phyloP scores from a whole-genome alignment of 768 basidiomycete genomes.

The Rossbeevera mucosa region DNA sequence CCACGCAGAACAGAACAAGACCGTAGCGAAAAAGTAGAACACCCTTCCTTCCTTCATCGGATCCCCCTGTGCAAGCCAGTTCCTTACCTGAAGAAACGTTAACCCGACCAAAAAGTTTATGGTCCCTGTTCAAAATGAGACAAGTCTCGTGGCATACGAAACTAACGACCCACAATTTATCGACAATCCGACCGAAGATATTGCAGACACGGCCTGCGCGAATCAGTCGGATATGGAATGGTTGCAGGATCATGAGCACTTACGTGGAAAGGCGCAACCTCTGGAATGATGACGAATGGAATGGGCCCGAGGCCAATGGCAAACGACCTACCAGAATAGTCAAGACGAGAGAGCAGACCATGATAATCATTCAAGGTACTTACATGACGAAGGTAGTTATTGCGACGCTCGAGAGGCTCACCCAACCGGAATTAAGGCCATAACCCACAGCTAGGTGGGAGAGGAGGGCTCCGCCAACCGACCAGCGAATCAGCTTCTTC shows the following conservation, averaged over 20 bases:
- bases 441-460: slow-evolving; percentile 67
- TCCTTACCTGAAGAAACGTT: slow-evolving; percentile 78
- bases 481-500: slow-evolving; percentile 60
- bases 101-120: slow-evolving; percentile 83
- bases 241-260: slow-evolving; percentile 25
- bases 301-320: slow-evolving; percentile 88
- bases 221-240: neutral
- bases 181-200: slow-evolving; percentile 72
- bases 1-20: slow-evolving; percentile 37
- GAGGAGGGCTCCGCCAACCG: slow-evolving; percentile 58
- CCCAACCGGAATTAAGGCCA: slow-evolving; percentile 59
- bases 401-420: slow-evolving; percentile 62
- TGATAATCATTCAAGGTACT: slow-evolving; percentile 22
- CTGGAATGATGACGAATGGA: slow-evolving; percentile 89
- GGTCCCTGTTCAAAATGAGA: slow-evolving; percentile 51
- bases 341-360: slow-evolving; percentile 1
- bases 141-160: neutral
- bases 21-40: slow-evolving; percentile 76
- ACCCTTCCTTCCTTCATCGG: slow-evolving; percentile 73
- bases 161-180: slow-evolving; percentile 52
- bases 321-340: slow-evolving; percentile 56
- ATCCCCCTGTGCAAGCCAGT: slow-evolving; percentile 60
- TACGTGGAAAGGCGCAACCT: slow-evolving; percentile 78
- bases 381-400: slow-evolving; percentile 81
- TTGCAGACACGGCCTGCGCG: slow-evolving; percentile 67